Evolutionary conservation across 495 filamentous ascomycete species (phyloP), one percentile per base, ranked within the genome.

Genomic region (Pyrenula massariospora): DNA sequence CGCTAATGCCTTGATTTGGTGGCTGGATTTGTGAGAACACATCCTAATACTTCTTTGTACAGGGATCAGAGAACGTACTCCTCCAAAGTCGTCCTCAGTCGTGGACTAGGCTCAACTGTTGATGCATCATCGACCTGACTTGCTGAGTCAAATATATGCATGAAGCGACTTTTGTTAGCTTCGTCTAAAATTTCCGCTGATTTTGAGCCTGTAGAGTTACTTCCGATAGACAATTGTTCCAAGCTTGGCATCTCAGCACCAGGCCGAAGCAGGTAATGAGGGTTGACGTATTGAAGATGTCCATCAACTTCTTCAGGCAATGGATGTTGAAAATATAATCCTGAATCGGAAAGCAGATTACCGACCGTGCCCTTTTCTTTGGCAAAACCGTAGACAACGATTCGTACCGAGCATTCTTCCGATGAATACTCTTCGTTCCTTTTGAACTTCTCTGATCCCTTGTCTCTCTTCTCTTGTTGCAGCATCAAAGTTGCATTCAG

Each of bases 101-200:
- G 55, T 8, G 11, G 22, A 25, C 55, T 57, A 21, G 1, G 55
- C 24, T 22, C 24, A 8, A 54, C 48, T 25, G 10, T 8, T 22
- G 56, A 21, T 23, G 8, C 22, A 11, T 21, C n/a, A n/a, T 24
- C 31, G 12, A 50, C 31, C 2, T 49, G 56, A 49, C 57, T 55
- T 12, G 59, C 63, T 19, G 20, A 50, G 50, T 65, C 52, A 22
- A 65, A 62, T 5, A 65, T 48, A 21, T 48, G 52, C 24, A 64
- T 21, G 25, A 65, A 55, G 1, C 53, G 58, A 48, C 55, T 56
- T 48, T 57, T 64, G 22, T 49, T 19, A 0, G 36, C 42, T 50
- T 65, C 63, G n/a, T 57, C 52, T 21, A 63, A 50, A 1, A 21
- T 24, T 20, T 62, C 50, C 20, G 50, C 8, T 52, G 50, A 52